phyloP scores from a whole-genome alignment of 129 eudicot species.

The Scalesia atractyloides region DNA sequence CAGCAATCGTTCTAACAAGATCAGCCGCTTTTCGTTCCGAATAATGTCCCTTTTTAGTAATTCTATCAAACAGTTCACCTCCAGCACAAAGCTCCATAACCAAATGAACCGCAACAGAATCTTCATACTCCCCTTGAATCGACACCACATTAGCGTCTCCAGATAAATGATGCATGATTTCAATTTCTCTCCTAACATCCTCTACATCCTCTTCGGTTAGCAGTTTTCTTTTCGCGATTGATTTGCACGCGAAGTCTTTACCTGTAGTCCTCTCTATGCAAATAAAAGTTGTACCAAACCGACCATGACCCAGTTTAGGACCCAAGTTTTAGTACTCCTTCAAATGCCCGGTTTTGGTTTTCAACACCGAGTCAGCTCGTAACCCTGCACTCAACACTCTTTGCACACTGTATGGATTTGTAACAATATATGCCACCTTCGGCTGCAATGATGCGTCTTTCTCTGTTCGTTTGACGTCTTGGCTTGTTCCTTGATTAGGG shows the following conservation, averaged over 20 bases:
- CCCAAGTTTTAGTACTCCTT: conserved; percentile 76
- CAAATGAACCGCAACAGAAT: conserved; percentile 79
- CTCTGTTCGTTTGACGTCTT: conserved; percentile 27
- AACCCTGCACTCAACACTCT: conserved; percentile 77
- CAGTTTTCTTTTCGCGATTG: conserved; percentile 78
- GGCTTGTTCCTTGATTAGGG: conserved; percentile 19
- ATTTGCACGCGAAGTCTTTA: conserved; percentile 76
- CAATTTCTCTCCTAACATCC: conserved; percentile 80
- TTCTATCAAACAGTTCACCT: conserved; percentile 90
- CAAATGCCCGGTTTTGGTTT: conserved; percentile 70
- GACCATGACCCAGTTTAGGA: conserved; percentile 77
- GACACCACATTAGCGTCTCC: conserved; percentile 70
- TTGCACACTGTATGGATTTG: conserved; percentile 47
- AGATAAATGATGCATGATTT: conserved; percentile 84
- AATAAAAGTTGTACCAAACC: conserved; percentile 80
- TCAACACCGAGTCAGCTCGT: conserved; percentile 60
- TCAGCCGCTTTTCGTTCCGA: conserved; percentile 83
- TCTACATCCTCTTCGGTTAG: conserved; percentile 69
- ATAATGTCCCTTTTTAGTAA: conserved; percentile 72
- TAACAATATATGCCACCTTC: conserved; percentile 16
- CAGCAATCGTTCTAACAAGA: conserved; percentile 65
- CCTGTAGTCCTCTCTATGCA: conserved; percentile 69
- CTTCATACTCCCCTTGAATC: conserved; percentile 83
- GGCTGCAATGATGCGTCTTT: conserved; percentile 28
- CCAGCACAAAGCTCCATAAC: conserved; percentile 88